Conservation (phyloP, 768 basidiomycete species). For the Auriscalpium vulgare region DNA sequence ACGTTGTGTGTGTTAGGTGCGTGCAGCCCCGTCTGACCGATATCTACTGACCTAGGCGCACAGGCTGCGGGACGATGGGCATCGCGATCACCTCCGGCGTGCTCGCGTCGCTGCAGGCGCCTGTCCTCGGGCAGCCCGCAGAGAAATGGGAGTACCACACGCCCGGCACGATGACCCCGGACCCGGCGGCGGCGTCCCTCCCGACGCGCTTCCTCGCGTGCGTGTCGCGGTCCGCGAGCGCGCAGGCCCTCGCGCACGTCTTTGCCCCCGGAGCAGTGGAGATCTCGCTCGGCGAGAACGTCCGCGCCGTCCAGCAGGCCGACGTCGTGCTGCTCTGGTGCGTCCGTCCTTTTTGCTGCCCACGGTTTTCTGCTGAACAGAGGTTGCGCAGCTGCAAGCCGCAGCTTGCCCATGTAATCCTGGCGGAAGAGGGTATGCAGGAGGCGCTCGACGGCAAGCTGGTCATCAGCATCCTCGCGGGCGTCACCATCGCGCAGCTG, state of each 20-base stretch:
- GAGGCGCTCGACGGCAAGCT: conserved; percentile 86
- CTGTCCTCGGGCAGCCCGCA: conserved; percentile 15
- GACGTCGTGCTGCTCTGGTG: conserved; percentile 90
- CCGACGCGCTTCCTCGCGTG: conserved; percentile 82
- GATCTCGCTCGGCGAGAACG: conserved; percentile 61
- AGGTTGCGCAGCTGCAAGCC: conserved; percentile 75
- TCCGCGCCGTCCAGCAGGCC: conserved; percentile 59
- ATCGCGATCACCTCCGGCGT: conserved; percentile 92
- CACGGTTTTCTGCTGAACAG: background rate
- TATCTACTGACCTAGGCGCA: conserved; percentile 12
- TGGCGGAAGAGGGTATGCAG: conserved; percentile 65
- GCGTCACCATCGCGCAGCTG: conserved; percentile 83
- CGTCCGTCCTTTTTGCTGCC: conserved; percentile 15
- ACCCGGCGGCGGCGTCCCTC: conserved; percentile 53
- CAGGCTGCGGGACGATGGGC: conserved; percentile 99
- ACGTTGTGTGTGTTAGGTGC: conserved; percentile 82
- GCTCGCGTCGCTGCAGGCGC: conserved; percentile 68
- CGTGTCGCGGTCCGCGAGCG: conserved; percentile 74
- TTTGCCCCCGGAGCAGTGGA: conserved; percentile 64
- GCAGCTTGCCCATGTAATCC: conserved; percentile 69
- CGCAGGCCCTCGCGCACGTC: conserved; percentile 48
- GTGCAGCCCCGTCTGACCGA: conserved; percentile 8
- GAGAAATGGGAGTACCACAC: conserved; percentile 64
- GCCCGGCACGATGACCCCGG: conserved; percentile 68
- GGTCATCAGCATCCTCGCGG: conserved; percentile 95